A percentile compares a stretch with the other conserved stretches of the same genome.
Conservation (phyloP, 2,329 filamentous ascomycete species). For the Phoma sp. region DNA sequence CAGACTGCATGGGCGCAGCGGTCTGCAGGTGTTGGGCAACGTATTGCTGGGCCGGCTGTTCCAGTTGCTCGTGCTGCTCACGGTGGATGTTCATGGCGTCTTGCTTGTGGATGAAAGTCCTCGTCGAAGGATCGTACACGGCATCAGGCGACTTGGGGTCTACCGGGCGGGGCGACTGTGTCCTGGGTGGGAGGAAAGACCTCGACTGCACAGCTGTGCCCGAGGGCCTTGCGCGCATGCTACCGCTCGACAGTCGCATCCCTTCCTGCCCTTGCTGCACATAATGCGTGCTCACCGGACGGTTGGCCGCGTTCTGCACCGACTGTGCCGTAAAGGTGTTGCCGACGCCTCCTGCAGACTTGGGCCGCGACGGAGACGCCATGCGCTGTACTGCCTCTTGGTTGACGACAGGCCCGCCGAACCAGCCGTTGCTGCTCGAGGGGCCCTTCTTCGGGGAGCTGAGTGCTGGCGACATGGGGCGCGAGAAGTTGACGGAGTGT, state of each 20-base stretch:
- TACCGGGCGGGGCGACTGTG: conserved; percentile 30
- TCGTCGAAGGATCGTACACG: conserved; percentile 46
- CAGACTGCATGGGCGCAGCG: conserved; percentile 15
- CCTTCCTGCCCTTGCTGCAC: conserved; percentile 46
- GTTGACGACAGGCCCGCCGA: conserved; percentile 45
- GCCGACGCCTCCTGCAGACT: conserved; percentile 32
- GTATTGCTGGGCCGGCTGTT: conserved; percentile 29
- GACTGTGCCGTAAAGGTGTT: conserved; percentile 37
- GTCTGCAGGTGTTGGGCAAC: conserved; percentile 27
- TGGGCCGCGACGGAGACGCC: conserved; percentile 32
- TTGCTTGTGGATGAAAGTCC: conserved; percentile 46
- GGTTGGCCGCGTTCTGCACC: conserved; percentile 45
- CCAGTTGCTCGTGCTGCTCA: conserved; percentile 36
- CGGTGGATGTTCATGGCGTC: conserved; percentile 44
- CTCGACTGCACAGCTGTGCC: conserved; percentile 53
- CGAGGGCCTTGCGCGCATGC: conserved; percentile 57
- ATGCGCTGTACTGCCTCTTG: conserved; percentile 38
- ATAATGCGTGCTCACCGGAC: conserved; percentile 51
- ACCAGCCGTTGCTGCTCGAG: conserved; percentile 45
- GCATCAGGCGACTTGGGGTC: conserved; percentile 47
- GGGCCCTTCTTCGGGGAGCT: conserved; percentile 16
- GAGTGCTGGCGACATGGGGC: conserved; percentile 54
- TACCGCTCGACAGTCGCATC: conserved; percentile 56
- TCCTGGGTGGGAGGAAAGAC: conserved; percentile 20
- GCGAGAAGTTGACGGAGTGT: conserved; percentile 61